A percentile compares a stretch with the other conserved stretches of the same genome.
These are phyloP conservation scores for Dissoconium aciculare DNA, from an alignment of 2,329 filamentous ascomycete genomes.

Conservation along the genomic window DNA sequence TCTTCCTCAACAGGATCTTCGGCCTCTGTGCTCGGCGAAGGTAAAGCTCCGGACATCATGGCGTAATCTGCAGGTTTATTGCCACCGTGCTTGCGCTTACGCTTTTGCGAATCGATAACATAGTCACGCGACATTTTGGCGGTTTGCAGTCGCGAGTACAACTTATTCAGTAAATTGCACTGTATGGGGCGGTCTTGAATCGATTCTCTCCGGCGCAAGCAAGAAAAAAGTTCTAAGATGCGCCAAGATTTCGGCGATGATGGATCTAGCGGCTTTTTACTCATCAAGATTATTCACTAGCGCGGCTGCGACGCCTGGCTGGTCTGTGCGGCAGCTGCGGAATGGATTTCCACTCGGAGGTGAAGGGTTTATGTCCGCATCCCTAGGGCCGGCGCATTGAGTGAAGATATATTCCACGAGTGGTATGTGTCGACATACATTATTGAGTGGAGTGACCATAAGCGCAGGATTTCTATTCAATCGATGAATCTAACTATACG, in stretches of 20 bases:
- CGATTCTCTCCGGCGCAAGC: background rate
- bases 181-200: background rate
- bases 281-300: too few species aligned
- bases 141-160: background rate
- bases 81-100: constrained; percentile 12
- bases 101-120: constrained; percentile 13
- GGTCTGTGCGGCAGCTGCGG: too few species aligned
- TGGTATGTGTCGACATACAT: too few species aligned
- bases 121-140: constrained; percentile 15
- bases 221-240: background rate
- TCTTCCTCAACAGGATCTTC: constrained; percentile 9
- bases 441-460: too few species aligned
- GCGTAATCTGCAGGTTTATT: constrained; percentile 15
- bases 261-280: too few species aligned
- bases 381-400: too few species aligned
- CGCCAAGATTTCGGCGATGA: constrained; percentile 1
- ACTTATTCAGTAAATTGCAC: background rate
- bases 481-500: too few species aligned
- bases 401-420: too few species aligned
- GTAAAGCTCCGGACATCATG: constrained; percentile 22
- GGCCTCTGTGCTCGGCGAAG: constrained; percentile 16
- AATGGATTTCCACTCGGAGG: too few species aligned
- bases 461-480: too few species aligned
- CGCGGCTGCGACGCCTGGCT: too few species aligned
- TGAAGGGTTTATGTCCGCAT: too few species aligned